Evolutionary conservation across 768 basidiomycete species (phyloP), one percentile per base, ranked within the genome.

Genomic region (Suillus americanus): DNA sequence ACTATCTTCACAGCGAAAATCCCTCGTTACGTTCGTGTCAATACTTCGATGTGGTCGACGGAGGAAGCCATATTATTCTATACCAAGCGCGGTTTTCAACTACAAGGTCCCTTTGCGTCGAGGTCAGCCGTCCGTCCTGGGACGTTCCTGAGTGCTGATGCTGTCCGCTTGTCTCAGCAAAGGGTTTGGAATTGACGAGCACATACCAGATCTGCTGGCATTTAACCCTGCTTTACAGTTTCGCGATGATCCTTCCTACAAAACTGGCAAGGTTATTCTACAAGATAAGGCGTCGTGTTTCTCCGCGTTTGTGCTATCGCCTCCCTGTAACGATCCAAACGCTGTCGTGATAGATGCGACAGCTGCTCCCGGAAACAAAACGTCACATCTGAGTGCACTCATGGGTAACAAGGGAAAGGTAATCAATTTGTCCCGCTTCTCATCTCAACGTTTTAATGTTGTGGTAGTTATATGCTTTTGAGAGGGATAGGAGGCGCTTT

Each of bases 211-310:
- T 71, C 86, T 97, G 28, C 83, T 98, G 53, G 79, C 88, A 46
- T 95, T 97, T 72, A 83, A 89, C 62, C 88, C 92, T 10, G 79
- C 80, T 65, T 75, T 79, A 14, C 80, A 87, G 51, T 87, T 97
- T 66, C 86, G 87, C n/a, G 83, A 86, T 38, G 88, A 95, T 66
- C 77, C 82, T 3, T 83, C 88, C 25, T 97, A 95, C 77, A 81
- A 81, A 67, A 79, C 84, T 38, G 95, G 95, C 33, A 92, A 89
- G 64, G 79, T 99, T 40, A 96, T 99, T 65, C 79, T 99, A 7
- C 97, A 99, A 76, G 97, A 99, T 76, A 98, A 99, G 74, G 97
- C 97, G 23, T 97, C 95, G 63, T 99, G 97, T 77, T 95, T 99
- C 75, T 94, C 97, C 20, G 94, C 97, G 0, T 80, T 88, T 64